Conservation (phyloP, 495 filamentous ascomycete species). For the Podospora tetraspora region DNA sequence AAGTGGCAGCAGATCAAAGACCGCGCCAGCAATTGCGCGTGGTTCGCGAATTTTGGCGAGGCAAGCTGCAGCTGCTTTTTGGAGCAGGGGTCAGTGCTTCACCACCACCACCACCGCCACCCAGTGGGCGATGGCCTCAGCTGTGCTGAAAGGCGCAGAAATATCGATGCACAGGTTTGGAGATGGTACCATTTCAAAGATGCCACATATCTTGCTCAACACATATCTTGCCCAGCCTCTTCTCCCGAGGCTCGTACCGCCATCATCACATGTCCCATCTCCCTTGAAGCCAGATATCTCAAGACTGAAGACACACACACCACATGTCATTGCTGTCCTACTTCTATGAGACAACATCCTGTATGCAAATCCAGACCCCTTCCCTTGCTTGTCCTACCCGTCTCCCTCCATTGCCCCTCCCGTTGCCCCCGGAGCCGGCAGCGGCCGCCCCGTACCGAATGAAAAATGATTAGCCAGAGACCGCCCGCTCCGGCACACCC, state of each 20-base stretch:
- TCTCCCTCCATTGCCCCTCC: neutral
- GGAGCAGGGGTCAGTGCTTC: neutral
- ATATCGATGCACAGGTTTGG: neutral
- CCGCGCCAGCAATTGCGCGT: neutral
- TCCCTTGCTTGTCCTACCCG: neutral
- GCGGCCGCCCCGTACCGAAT: slow-evolving; percentile 9
- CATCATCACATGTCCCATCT: neutral
- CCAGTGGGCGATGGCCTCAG: neutral
- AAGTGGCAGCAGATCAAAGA: neutral
- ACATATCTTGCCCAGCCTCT: neutral
- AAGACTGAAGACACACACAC: neutral
- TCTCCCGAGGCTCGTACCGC: neutral
- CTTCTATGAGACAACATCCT: neutral
- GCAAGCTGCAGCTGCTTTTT: neutral
- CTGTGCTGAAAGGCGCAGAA: neutral
- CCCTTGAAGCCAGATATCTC: neutral
- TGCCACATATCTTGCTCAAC: neutral
- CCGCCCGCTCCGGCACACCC: slow-evolving; percentile 6
- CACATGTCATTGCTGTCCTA: neutral
- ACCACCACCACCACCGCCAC: neutral
- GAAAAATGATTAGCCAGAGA: slow-evolving; percentile 14
- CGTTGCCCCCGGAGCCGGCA: slow-evolving; percentile 1
- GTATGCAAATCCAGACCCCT: neutral
- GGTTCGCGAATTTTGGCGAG: neutral
- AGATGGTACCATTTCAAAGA: neutral